phyloP scores from a whole-genome alignment of 129 eudicot species.

The Deinandra increscens region DNA sequence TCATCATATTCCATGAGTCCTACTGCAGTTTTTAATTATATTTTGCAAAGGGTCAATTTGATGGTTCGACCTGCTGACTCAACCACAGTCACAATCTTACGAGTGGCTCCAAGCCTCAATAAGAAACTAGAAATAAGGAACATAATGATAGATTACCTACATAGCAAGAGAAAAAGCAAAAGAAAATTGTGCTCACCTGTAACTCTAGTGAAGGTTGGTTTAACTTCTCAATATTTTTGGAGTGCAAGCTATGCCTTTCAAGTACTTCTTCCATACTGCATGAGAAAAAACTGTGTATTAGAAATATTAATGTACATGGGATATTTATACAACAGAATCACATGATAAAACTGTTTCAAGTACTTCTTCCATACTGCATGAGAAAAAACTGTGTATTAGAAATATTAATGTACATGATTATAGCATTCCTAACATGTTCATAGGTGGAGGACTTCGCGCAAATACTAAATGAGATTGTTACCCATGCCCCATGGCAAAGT shows the following conservation, averaged over 20 bases:
- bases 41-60: slow-evolving; percentile 1
- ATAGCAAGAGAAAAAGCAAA: background rate
- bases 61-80: background rate
- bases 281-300: background rate
- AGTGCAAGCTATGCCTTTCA: slow-evolving; percentile 78
- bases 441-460: slow-evolving; percentile 2
- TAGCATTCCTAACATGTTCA: background rate
- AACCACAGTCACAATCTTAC: slow-evolving; percentile 17
- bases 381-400: background rate
- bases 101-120: slow-evolving; percentile 12
- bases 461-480: background rate
- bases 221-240: slow-evolving; percentile 69
- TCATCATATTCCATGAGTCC: background rate
- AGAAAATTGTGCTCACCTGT: slow-evolving; percentile 46
- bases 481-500: background rate
- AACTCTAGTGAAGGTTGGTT: slow-evolving; percentile 85
- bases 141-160: background rate
- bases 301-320: background rate
- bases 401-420: background rate
- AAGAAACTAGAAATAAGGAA: background rate
- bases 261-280: slow-evolving; percentile 72
- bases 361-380: slow-evolving; percentile 61
- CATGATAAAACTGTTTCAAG: too few relatives aligned
- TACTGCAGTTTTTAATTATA: background rate
- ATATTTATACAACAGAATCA: too few relatives aligned